phyloP scores from a whole-genome alignment of 208 protist genomes.

The Trypanosoma boissoni region DNA sequence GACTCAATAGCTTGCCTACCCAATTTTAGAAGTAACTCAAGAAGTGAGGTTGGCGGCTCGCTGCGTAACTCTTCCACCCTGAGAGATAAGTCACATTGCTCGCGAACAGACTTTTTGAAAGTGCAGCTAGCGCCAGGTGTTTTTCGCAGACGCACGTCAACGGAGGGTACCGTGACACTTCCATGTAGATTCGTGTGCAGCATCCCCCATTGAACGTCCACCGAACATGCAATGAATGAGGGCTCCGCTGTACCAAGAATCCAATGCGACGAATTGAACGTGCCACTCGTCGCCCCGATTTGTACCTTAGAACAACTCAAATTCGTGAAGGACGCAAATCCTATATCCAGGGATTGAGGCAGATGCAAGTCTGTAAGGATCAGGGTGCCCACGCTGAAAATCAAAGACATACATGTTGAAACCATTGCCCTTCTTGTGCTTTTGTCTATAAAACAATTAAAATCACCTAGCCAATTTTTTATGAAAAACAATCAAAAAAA shows the following conservation, averaged over 20 bases:
- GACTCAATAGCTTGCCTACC: slow-evolving; percentile 14
- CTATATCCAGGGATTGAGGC: slow-evolving; percentile 23
- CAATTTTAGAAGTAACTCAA: slow-evolving; percentile 14
- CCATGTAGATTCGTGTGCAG: not conserved
- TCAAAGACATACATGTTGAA: no score
- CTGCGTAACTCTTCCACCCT: slow-evolving; percentile 10
- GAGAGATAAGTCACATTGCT: slow-evolving; percentile 23
- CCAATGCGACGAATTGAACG: slow-evolving; percentile 10
- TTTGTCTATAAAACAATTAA: no score
- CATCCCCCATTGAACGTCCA: slow-evolving; percentile 4
- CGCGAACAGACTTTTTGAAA: not conserved
- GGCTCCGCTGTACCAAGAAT: not conserved
- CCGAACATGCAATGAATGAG: slow-evolving; percentile 4
- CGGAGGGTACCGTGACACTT: not conserved
- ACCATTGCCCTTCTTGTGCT: no score
- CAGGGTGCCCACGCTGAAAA: no score
- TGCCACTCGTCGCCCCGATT: slow-evolving; percentile 1
- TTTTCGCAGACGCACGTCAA: not conserved
- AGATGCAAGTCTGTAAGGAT: slow-evolving; percentile 31
- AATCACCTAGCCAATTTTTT: no score
- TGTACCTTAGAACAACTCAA: slow-evolving; percentile 30
- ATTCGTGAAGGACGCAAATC: slow-evolving; percentile 31
- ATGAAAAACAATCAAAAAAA: no score
- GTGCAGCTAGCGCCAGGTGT: slow-evolving; percentile 1
- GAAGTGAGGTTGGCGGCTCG: slow-evolving; percentile 23